Evolutionary conservation across 2,329 filamentous ascomycete species (phyloP).

Genomic region (Cercospora sesami): DNA sequence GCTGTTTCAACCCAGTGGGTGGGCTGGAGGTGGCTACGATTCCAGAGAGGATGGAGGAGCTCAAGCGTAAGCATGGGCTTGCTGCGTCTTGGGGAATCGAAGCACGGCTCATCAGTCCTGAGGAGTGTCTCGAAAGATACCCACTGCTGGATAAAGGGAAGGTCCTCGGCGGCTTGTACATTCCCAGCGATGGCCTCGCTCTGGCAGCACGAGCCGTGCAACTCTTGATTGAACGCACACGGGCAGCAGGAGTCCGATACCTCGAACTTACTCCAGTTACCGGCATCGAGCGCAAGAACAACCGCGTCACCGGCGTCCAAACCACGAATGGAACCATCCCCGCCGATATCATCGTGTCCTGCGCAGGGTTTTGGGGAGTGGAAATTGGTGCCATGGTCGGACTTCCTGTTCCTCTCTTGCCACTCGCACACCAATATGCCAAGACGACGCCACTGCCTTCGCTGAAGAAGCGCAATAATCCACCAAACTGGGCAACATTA

Average conservation of each 20-base stretch:
- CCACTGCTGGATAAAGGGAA: constrained; percentile 52
- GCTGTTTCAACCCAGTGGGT: constrained; percentile 64
- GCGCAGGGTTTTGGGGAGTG: constrained; percentile 66
- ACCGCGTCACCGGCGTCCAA: constrained; percentile 57
- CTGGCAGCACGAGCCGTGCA: constrained; percentile 63
- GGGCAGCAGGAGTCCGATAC: constrained; percentile 59
- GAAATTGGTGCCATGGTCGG: constrained; percentile 64
- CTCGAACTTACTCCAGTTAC: constrained; percentile 59
- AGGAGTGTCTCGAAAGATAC: constrained; percentile 57
- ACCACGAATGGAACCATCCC: constrained; percentile 53
- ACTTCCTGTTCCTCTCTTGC: constrained; percentile 58
- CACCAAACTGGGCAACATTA: constrained; percentile 53
- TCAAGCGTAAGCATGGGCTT: constrained; percentile 64
- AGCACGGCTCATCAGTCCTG: constrained; percentile 52
- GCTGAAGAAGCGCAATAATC: constrained; percentile 45
- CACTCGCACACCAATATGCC: constrained; percentile 64
- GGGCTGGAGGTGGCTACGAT: constrained; percentile 65
- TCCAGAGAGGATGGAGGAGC: constrained; percentile 57
- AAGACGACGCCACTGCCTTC: constrained; percentile 59
- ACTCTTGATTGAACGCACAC: constrained; percentile 59
- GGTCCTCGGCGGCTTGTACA: constrained; percentile 60
- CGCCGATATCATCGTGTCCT: constrained; percentile 63
- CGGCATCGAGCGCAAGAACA: constrained; percentile 53
- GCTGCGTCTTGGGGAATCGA: constrained; percentile 63
- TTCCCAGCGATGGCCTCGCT: constrained; percentile 62